Evolutionary conservation across 495 filamentous ascomycete species (phyloP), one percentile per base, ranked within the genome.

Genomic region (Penicillium flavigenum): DNA sequence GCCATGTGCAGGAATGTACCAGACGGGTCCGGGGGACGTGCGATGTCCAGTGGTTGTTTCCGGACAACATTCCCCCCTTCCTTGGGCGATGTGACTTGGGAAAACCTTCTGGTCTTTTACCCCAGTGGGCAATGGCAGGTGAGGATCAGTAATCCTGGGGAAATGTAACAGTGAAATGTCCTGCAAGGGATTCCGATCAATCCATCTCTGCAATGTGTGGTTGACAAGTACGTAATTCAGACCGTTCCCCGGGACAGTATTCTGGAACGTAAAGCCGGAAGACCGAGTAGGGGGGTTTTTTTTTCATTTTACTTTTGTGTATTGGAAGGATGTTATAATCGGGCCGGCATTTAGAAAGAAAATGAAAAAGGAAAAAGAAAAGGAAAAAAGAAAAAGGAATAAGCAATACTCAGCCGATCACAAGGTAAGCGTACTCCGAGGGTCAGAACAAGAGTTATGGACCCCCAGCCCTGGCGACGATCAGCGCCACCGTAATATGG

Each of bases 401-500:
- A 26, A 26, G 24, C 24, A 26, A 26, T 26, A 6, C 24, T 26
- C 24, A 20, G 20, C 20, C 20, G 24, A 24, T 41, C 36, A 41
- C 39, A 59, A 56, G 56, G 59, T 58, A 66, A 62, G 47, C 51
- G 46, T 17, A 54, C 2, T 49, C 65, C 60, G 24, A 26, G 24
- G 24, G 24, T 26, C 24, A 26, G 59, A 63, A 60, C 61, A 66
- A 69, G 63, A 61, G 29, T 60, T 56, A 42, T 27, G 39, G 54
- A 51, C 22, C 20, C 1, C 56, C 56, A 56, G 53, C 54, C 49
- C 36, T 22, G 46, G 58, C 58, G 66, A 60, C 59, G 63, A 64
- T 66, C 61, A 32, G 46, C 66, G 66, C 66, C 66, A 67, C 66
- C 59, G 63, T 56, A 58, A 66, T 43, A 39, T 49, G 29, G 43